Evolutionary conservation across 192 early-diverging fungal species (phyloP), one percentile per base, ranked within the genome.

Genomic region (Helicostylum pulchrum): DNA sequence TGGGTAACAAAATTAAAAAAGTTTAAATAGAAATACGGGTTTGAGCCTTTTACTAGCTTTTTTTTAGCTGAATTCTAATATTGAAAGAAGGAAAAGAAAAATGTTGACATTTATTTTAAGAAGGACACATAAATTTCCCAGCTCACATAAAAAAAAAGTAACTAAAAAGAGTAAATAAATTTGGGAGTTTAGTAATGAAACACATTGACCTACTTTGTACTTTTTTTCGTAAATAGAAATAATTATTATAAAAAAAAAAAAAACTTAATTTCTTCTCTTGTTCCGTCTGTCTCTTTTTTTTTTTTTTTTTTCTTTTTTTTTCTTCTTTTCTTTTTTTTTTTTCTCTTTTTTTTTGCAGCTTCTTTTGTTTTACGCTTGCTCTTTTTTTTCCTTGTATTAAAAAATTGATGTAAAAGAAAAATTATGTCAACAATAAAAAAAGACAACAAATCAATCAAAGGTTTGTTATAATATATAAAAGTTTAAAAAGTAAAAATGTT

Each of bases 171-270:
- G 62, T 53, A 14, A 36, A 36, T 36, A 36, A 32, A 39, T 10
- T 54, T 39, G 62, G 62, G 49, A 64, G 36, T 43, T 64, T 64
- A 64, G 62, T 64, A 64, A 21, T 64, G 62, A 64, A 64, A 64
- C 62, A 64, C 51, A 53, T 53, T 64, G 62, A 64, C 51, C 49
- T 64, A 64, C 62, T 52, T 42, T 64, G 50, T 63, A 63, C 48
- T 17, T 63, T 53, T 53, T 32, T 15, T 52, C n/a, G 19, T 58
- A 51, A 64, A 53, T 26, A 26, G 26, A 26, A n/a, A n/a, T n/a
- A n/a, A n/a, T n/a, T n/a, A n/a, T n/a, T n/a, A n/a, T n/a, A 64
- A 30, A 53, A 64, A 53, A 64, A 31, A 30, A 45, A 21, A 53
- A 45, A 53, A 39, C 15, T 43, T 30, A 51, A 51, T 56, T 56